Conservation (phyloP, 73 alveolate genomes). For the Paramecium bursaria region DNA sequence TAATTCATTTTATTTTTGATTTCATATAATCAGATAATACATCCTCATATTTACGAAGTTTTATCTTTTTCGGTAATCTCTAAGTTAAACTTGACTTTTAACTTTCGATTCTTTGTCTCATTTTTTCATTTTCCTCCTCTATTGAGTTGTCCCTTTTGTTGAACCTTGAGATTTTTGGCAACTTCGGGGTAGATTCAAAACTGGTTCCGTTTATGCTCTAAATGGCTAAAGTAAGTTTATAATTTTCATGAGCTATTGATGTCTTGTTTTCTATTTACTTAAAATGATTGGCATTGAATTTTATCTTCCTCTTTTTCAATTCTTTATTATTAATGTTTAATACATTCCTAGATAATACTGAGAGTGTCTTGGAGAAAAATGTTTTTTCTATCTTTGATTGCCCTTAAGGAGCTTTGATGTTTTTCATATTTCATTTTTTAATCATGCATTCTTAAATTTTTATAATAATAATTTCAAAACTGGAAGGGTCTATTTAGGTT, state of each 20-base stretch:
- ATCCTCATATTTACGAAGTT: constrained; percentile 32
- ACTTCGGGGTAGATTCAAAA: not conserved
- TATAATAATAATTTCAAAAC: constrained; percentile 32
- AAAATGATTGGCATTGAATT: constrained; percentile 13
- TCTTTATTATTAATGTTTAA: not conserved
- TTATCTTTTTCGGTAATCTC: not conserved
- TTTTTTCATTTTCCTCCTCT: not conserved
- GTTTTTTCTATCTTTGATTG: constrained; percentile 13
- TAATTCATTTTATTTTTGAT: constrained; percentile 40
- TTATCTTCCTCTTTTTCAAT: not conserved
- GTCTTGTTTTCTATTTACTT: not conserved
- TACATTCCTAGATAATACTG: not conserved
- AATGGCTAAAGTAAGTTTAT: constrained; percentile 1
- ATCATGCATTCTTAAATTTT: constrained; percentile 42
- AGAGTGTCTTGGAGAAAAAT: constrained; percentile 1
- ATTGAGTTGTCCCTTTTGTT: not conserved
- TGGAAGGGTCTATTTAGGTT: constrained; percentile 33
- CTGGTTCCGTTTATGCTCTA: constrained; percentile 10
- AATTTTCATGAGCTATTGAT: not conserved
- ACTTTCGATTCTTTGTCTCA: not conserved
- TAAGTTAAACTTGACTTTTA: not conserved
- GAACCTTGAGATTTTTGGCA: not conserved
- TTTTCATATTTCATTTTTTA: constrained; percentile 3
- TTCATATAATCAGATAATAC: constrained; percentile 44
- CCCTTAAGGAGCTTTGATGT: constrained; percentile 32